Conservation (phyloP, 1,139 yeast species). For the Hansenula anomala region DNA sequence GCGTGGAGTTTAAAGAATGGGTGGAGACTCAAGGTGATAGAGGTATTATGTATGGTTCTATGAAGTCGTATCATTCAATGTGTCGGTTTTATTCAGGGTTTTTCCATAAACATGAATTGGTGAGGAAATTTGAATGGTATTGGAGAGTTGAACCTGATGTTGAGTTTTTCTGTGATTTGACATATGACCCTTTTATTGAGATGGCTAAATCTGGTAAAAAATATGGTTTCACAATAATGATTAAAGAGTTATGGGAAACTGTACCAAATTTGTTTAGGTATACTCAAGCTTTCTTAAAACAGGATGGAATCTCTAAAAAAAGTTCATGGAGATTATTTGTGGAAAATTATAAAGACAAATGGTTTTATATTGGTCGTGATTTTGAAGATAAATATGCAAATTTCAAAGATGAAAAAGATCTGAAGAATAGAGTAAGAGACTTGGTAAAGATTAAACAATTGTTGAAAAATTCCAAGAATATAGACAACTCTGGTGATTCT, state of each 20-base stretch:
- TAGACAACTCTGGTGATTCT: conserved; percentile 16
- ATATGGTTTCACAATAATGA: conserved; percentile 78
- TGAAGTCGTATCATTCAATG: conserved; percentile 68
- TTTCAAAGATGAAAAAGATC: conserved; percentile 13
- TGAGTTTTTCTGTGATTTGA: conserved; percentile 80
- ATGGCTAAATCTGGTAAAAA: conserved; percentile 67
- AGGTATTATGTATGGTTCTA: conserved; percentile 74
- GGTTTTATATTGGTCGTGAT: conserved; percentile 21
- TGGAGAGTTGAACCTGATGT: conserved; percentile 95
- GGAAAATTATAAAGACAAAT: conserved; percentile 23
- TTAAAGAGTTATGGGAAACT: conserved; percentile 71
- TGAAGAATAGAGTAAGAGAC: conserved; percentile 14
- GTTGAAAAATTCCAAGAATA: conserved; percentile 6
- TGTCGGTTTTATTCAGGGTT: conserved; percentile 74
- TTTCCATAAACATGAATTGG: conserved; percentile 70
- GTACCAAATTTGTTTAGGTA: conserved; percentile 75
- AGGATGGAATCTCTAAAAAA: conserved; percentile 42
- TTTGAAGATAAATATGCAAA: conserved; percentile 24
- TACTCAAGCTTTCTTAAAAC: conserved; percentile 57
- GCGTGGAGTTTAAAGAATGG: conserved; percentile 39
- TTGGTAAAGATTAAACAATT: conserved; percentile 14
- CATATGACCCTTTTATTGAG: conserved; percentile 84
- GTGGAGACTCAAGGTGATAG: conserved; percentile 74
- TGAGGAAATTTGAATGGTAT: conserved; percentile 73
- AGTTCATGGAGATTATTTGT: conserved; percentile 57